Base-by-base conservation (phyloP, 2,329 filamentous ascomycete species). In the Trichoderma cornu-damae region DNA sequence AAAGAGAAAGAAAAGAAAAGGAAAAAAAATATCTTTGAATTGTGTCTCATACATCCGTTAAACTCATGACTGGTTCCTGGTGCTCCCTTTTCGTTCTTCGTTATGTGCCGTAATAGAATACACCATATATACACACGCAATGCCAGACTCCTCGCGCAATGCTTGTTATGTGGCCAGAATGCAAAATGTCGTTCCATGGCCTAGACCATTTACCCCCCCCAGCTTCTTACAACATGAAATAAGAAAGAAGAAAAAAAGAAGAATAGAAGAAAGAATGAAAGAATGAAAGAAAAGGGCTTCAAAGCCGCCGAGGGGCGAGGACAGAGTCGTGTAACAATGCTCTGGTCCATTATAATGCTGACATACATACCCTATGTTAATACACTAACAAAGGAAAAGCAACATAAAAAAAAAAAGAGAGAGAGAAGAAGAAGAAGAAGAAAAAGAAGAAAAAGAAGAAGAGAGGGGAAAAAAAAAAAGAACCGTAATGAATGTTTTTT, bases 121-220 rank as follows among this genome's bases (percentile, higher is more conserved):
- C 51, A 54, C 51, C 51, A 54, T 40, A 54, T 35, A 54, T 54
- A 24, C 46, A 54, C 51, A 54, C 40, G 40, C 48, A 51, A 38
- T 40, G 35, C 37, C 40, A 35, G 40, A 44, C 38, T 28, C 51
- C 51, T 44, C 30, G 51, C 30, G 40, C 51, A 26, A 54, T 44
- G 51, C 51, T 37, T 44, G 51, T 40, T 37, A 26, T 46, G 40
- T 44, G 40, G 51, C 26, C 24, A 35, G 24, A 34, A 35, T 4
- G 22, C 42, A 52, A 24, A 40, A 50, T 43, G 51, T 18, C 26
- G 14, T 32, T n/a, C n/a, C 16, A 32, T 40, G 35, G 12, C n/a
- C 35, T 30, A 2, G 12, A 24, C 26, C 32, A 20, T 30, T n/a
- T 37, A 37, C 20, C 40, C 40, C 40, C 34, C n/a, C 30, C 7